Evolutionary conservation across 352 stramenopile species (phyloP).

Genomic region (Achlya hypogyna): DNA sequence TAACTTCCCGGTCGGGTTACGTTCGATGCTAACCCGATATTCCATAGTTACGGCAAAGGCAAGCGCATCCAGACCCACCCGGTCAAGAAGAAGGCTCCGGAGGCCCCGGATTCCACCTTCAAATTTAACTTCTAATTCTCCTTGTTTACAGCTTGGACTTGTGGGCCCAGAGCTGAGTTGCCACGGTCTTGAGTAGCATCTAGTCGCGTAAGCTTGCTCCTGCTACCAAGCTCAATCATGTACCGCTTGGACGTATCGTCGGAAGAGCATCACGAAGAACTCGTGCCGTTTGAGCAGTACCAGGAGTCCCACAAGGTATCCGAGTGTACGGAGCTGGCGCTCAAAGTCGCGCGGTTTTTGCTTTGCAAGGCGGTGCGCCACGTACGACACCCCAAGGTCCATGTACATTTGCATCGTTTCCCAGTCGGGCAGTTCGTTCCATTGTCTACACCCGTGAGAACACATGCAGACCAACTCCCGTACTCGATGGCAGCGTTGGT

Average conservation of each 20-base stretch:
- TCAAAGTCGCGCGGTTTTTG: not conserved
- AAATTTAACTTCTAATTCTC: slow-evolving; percentile 20
- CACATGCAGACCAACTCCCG: not conserved
- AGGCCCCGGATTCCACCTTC: not conserved
- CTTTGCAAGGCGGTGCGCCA: not conserved
- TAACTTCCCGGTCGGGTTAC: not conserved
- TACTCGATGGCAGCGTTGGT: too few species aligned
- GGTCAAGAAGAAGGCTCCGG: not conserved
- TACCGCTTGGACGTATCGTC: slow-evolving; percentile 5
- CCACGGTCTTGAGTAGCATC: slow-evolving; percentile 11
- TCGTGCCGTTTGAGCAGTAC: not conserved
- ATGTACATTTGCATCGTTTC: not conserved
- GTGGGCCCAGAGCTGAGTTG: not conserved
- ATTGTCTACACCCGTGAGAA: not conserved
- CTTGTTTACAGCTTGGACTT: not conserved
- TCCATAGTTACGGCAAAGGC: slow-evolving; percentile 12
- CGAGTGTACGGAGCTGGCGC: not conserved
- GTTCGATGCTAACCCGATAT: too few species aligned
- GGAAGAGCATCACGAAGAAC: not conserved
- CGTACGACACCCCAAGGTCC: not conserved
- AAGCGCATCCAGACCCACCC: slow-evolving; percentile 6
- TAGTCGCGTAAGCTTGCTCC: too few species aligned
- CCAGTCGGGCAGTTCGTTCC: not conserved
- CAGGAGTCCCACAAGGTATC: not conserved
- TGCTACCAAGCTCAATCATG: too few species aligned